These are phyloP conservation scores for Paraconiothyrium sp. DNA, from an alignment of 2,329 filamentous ascomycete genomes.

Conservation along the genomic window DNA sequence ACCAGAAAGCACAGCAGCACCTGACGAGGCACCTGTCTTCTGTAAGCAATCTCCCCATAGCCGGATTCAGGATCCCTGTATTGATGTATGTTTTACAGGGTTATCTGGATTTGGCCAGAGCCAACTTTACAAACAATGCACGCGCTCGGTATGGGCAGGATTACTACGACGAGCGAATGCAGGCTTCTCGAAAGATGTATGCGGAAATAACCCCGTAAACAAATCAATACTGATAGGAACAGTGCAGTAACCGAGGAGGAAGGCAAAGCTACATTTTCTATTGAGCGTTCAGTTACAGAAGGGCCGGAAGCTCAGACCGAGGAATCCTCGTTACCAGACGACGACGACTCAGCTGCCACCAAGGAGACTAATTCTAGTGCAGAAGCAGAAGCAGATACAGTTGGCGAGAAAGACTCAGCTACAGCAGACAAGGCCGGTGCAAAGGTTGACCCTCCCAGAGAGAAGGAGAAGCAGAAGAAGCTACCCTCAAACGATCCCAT, in stretches of 20 bases:
- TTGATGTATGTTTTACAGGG: constrained; percentile 41
- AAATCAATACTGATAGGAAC: not conserved
- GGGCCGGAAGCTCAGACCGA: not conserved
- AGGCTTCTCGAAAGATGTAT: constrained; percentile 64
- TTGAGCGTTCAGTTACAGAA: not conserved
- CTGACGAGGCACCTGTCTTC: constrained; percentile 65
- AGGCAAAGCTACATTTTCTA: not conserved
- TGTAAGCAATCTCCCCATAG: constrained; percentile 50
- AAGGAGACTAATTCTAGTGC: not conserved
- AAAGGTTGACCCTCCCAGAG: not conserved
- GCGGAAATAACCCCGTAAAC: constrained; percentile 10
- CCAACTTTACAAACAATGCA: constrained; percentile 75
- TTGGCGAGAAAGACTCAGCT: not conserved
- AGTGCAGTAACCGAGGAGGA: not conserved
- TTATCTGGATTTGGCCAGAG: constrained; percentile 70
- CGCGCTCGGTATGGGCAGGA: constrained; percentile 73
- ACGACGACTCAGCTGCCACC: not conserved
- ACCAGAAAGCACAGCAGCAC: constrained; percentile 66
- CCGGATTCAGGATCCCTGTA: not conserved
- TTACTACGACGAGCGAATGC: constrained; percentile 78
- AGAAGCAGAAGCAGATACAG: not conserved
- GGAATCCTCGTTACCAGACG: not conserved
- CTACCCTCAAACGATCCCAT: constrained; percentile 60
- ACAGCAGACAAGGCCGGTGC: not conserved
- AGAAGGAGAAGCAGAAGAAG: not conserved